Conservation (phyloP, 2,329 filamentous ascomycete species). For the Myriosclerotinia curreyana region DNA sequence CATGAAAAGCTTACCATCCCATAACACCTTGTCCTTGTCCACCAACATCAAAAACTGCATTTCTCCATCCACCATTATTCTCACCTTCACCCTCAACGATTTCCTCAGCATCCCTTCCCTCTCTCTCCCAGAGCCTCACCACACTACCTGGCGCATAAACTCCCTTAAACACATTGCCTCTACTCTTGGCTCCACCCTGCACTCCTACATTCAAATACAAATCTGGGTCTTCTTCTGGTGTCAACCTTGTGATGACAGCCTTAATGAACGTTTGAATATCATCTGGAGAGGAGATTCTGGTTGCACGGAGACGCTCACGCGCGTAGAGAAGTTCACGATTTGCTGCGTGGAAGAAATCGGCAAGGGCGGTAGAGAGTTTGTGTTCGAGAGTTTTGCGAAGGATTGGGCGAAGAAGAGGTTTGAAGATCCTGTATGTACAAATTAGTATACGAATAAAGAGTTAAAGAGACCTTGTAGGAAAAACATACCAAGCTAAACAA, state of each 20-base stretch:
- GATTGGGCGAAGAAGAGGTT: conserved; percentile 78
- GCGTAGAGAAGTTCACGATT: conserved; percentile 88
- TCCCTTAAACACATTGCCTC: conserved; percentile 68
- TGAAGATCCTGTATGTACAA: conserved; percentile 53
- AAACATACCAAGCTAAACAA: conserved; percentile 63
- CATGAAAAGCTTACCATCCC: background rate
- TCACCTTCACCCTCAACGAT: conserved; percentile 67
- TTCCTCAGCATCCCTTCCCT: conserved; percentile 67
- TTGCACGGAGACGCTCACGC: conserved; percentile 79
- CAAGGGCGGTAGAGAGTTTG: conserved; percentile 70
- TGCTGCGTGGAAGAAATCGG: conserved; percentile 64
- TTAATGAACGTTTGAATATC: conserved; percentile 79
- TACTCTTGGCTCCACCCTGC: conserved; percentile 51
- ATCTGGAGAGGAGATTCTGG: conserved; percentile 74
- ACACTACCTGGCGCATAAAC: conserved; percentile 87
- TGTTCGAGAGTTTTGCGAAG: conserved; percentile 75
- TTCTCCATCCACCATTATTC: conserved; percentile 1
- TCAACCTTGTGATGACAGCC: conserved; percentile 74
- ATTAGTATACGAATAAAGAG: background rate
- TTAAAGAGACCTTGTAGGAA: background rate
- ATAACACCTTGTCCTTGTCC: conserved; percentile 10
- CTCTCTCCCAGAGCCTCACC: conserved; percentile 84
- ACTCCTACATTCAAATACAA: conserved; percentile 72
- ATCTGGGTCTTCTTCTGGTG: conserved; percentile 71
- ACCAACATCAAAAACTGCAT: conserved; percentile 8